Evolutionary conservation across 202 grass and related monocot genomes (phyloP), one percentile per base, ranked within the genome.

Genomic region (Schoenoplectus tabernaemontani): DNA sequence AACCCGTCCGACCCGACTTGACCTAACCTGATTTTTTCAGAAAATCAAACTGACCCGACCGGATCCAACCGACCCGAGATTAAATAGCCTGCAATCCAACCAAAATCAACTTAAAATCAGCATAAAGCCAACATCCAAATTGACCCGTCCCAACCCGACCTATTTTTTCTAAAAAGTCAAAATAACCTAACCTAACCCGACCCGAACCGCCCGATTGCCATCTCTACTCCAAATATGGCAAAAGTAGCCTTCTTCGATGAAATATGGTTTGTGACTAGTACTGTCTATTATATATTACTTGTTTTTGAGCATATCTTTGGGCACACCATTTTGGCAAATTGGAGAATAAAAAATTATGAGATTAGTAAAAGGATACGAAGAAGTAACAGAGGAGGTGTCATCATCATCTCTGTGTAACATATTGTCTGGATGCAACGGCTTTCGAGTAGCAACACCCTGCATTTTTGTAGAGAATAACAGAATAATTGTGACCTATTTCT

Each of bases 361-460:
- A 51, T 64, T 38, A 79, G 44, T 41, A 54, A 65, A 59, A 85
- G 85, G 86, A 88, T 88, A 88, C 86, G 89, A 98, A 63, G 94
- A 93, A 89, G 91, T 86, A 82, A 95, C 87, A 83, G 96, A 98
- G 59, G 84, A 89, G 7, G 88, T 92, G 60, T 98, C 96, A 5
- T 95, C 91, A 33, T 95, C 91, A 82, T 85, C 85, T 82, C 43
- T 75, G 39, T 83, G 86, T 84, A 86, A 51, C 54, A 59, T 80
- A 71, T 84, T 89, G 23, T 88, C 86, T 23, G 84, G 53, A 83
- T 89, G 89, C 23, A 79, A 58, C 3, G 39, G 86, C 81, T 88
- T 98, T 68, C 78, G 90, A 59, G 83, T 78, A 76, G 69, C 61
- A 61, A 83, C 20, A 38, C 59, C 74, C 30, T 83, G 84, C 65